Percentiles rank a stretch among this genome's conserved stretches.
Evolutionary conservation across 768 basidiomycete genomes (phyloP).

Genomic region (Fomitopsis pulvina): DNA sequence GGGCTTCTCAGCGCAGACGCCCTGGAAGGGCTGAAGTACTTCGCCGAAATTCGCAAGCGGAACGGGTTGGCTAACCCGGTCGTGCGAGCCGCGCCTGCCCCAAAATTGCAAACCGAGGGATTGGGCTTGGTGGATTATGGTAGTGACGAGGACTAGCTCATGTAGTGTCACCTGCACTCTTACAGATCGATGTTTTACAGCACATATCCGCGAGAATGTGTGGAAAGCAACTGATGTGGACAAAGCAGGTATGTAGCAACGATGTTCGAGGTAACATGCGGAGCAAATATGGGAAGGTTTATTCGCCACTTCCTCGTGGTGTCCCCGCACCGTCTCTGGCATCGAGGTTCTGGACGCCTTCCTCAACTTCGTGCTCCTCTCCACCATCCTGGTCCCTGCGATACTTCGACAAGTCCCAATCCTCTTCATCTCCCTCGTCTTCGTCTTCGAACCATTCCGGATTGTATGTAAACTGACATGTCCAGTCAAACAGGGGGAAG

Average conservation of each 20-base stretch:
- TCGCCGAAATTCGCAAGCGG: constrained; percentile 78
- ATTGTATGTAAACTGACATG: constrained; percentile 85
- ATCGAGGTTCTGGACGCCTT: constrained; percentile 40
- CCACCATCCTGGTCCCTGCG: constrained; percentile 57
- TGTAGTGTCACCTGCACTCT: constrained; percentile 14
- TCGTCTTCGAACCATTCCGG: constrained; percentile 90
- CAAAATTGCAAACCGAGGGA: constrained; percentile 34
- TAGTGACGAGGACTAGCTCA: constrained; percentile 55
- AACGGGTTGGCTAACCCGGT: constrained; percentile 34
- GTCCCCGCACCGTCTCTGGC: constrained; percentile 28
- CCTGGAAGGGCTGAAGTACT: constrained; percentile 84
- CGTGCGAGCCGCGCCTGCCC: constrained; percentile 19
- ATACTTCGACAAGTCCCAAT: constrained; percentile 49
- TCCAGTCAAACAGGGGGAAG: constrained; percentile 1
- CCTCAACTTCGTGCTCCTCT: constrained; percentile 46
- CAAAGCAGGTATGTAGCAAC: background rate
- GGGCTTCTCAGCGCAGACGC: constrained; percentile 81
- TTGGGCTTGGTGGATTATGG: constrained; percentile 72
- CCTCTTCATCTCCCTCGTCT: constrained; percentile 42
- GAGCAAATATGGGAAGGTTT: background rate
- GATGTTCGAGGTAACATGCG: background rate
- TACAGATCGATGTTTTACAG: constrained; percentile 7
- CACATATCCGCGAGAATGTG: background rate
- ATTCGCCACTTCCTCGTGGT: constrained; percentile 26
- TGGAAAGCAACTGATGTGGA: background rate